These are phyloP conservation scores for Westerdykella aurantiaca DNA, from an alignment of 2,329 filamentous ascomycete species.

Conservation along the genomic window DNA sequence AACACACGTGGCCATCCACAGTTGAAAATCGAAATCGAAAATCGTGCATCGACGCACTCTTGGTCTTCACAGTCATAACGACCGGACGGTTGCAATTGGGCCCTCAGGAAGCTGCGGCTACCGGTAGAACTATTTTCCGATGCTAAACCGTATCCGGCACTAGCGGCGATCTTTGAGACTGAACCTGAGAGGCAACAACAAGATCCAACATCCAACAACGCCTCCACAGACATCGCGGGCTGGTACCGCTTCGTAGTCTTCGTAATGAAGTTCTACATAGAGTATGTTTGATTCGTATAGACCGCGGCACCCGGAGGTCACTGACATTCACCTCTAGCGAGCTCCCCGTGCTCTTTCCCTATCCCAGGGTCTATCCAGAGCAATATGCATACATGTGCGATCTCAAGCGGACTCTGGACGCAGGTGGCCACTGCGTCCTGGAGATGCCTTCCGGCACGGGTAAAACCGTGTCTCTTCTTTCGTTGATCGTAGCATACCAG, in stretches of 20 bases:
- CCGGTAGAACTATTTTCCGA: background rate
- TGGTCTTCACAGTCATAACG: too few species aligned
- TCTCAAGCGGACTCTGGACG: constrained; percentile 84
- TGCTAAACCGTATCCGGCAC: background rate
- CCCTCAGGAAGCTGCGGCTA: background rate
- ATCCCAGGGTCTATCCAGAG: constrained; percentile 64
- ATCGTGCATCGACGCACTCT: too few species aligned
- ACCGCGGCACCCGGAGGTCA: background rate
- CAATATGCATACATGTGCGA: constrained; percentile 69
- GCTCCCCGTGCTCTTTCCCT: constrained; percentile 66
- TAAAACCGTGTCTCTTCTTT: constrained; percentile 92
- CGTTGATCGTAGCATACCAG: constrained; percentile 94
- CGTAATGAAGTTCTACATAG: constrained; percentile 74
- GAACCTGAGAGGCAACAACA: background rate
- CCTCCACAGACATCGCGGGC: background rate
- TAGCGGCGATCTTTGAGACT: constrained; percentile 4
- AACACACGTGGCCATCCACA: too few species aligned
- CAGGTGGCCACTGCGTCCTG: constrained; percentile 87
- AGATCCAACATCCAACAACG: background rate
- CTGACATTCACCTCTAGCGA: constrained; percentile 44
- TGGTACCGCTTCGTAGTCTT: constrained; percentile 1
- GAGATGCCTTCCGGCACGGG: constrained; percentile 99
- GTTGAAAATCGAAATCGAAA: too few species aligned
- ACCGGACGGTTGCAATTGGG: background rate
- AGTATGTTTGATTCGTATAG: constrained; percentile 42